Evolutionary conservation across 2,329 filamentous ascomycete genomes (phyloP).

Genomic region (Diaporthe vexans): DNA sequence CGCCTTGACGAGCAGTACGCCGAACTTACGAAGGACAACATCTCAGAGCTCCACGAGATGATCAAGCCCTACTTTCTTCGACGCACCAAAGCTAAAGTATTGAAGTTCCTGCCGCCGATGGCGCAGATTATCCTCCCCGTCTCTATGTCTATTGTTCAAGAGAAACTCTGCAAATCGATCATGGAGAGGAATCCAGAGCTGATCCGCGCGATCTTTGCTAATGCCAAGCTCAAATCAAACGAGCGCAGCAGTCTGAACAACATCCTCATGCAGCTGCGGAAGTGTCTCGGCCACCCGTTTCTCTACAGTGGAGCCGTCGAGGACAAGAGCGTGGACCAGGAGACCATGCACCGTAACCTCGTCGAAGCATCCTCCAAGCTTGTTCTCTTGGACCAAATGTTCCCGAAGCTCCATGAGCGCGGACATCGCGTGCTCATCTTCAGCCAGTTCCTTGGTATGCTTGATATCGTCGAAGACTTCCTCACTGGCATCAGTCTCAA

Average conservation of each 20-base stretch:
- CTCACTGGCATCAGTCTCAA: constrained; percentile 79
- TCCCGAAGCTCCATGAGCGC: constrained; percentile 86
- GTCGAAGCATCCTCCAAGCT: constrained; percentile 94
- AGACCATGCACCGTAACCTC: constrained; percentile 81
- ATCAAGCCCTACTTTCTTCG: constrained; percentile 80
- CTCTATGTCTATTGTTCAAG: constrained; percentile 94
- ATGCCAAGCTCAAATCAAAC: constrained; percentile 73
- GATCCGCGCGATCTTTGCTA: constrained; percentile 87
- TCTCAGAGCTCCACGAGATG: constrained; percentile 83
- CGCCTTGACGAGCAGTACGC: constrained; percentile 81
- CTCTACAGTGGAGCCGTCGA: constrained; percentile 93
- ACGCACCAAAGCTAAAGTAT: constrained; percentile 89
- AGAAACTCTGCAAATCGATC: constrained; percentile 94
- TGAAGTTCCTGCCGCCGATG: constrained; percentile 93
- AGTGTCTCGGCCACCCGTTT: constrained; percentile 96
- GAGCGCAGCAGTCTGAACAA: constrained; percentile 91
- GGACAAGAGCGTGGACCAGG: constrained; percentile 76
- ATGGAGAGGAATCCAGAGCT: constrained; percentile 90
- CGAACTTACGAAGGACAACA: constrained; percentile 85
- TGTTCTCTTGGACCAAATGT: constrained; percentile 83
- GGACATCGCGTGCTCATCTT: constrained; percentile 95
- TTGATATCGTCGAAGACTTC: constrained; percentile 95
- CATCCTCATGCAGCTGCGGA: constrained; percentile 94
- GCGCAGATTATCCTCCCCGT: constrained; percentile 95
- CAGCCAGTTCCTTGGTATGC: constrained; percentile 91